These are phyloP conservation scores for Cyclotella kingstonii DNA, from an alignment of 108 stramenopile genomes.

Conservation along the genomic window DNA sequence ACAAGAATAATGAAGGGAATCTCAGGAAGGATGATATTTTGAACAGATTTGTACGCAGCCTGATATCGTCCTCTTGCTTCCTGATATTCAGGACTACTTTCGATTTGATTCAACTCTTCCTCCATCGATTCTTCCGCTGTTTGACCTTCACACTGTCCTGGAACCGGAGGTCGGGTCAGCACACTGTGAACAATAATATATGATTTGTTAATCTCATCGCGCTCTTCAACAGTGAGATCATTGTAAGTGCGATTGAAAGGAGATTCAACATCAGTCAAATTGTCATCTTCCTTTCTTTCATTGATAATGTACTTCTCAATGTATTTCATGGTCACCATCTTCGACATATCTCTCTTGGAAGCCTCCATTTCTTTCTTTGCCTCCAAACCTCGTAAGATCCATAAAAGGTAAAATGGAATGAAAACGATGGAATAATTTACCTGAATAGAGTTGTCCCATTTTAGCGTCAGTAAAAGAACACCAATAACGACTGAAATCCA, in stretches of 20 bases:
- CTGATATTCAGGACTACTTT: conserved; percentile 65
- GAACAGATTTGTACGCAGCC: conserved; percentile 32
- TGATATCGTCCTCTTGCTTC: conserved; percentile 51
- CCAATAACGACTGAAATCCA: conserved; percentile 46
- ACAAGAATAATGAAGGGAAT: conserved; percentile 61
- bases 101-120: conserved; percentile 47
- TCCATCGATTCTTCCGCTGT: conserved; percentile 22
- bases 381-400: conserved; percentile 36
- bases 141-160: conserved; percentile 33
- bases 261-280: conserved; percentile 41
- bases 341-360: conserved; percentile 32
- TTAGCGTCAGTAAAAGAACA: conserved; percentile 42
- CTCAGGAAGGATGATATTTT: conserved; percentile 51
- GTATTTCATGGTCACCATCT: conserved; percentile 67
- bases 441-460: conserved; percentile 35
- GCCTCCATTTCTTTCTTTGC: conserved; percentile 29
- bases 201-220: conserved; percentile 48
- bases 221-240: conserved; percentile 65
- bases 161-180: conserved; percentile 44
- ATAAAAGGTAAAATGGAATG: conserved; percentile 44
- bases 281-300: conserved; percentile 44
- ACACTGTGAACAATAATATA: conserved; percentile 57
- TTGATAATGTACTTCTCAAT: conserved; percentile 58
- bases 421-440: conserved; percentile 36
- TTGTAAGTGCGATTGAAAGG: conserved; percentile 47